Evolutionary conservation across 768 basidiomycete genomes (phyloP).

Genomic region (Xerocomus spinulosus): DNA sequence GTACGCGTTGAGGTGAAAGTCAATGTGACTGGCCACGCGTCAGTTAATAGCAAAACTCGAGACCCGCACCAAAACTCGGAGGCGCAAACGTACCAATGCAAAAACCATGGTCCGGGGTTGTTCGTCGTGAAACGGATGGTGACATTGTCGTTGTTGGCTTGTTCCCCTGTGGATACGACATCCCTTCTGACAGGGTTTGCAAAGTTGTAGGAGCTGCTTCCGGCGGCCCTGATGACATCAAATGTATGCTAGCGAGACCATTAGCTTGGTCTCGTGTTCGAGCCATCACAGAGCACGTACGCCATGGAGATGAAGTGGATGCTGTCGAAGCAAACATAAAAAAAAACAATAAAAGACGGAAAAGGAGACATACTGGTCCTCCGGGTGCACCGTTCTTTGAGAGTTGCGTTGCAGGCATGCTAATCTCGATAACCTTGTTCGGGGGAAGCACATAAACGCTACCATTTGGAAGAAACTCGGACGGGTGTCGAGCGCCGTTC

Average conservation of each 20-base stretch:
- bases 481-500: background rate
- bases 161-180: constrained; percentile 32
- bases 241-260: constrained; percentile 33
- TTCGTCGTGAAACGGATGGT: constrained; percentile 61
- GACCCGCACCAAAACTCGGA: no score
- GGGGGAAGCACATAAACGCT: constrained; percentile 36
- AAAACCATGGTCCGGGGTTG: constrained; percentile 41
- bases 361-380: constrained; percentile 12
- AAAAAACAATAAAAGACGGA: background rate
- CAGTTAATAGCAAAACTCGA: no score
- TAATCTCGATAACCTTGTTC: constrained; percentile 44
- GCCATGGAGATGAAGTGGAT: constrained; percentile 42
- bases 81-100: constrained; percentile 23
- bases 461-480: constrained; percentile 35
- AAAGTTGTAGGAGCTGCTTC: constrained; percentile 37
- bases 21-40: constrained; percentile 17
- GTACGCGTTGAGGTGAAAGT: constrained; percentile 19
- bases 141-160: constrained; percentile 33
- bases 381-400: constrained; percentile 7
- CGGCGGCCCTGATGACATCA: constrained; percentile 38
- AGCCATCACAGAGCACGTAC: constrained; percentile 23
- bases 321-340: constrained; percentile 15
- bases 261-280: background rate
- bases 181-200: constrained; percentile 52
- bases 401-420: constrained; percentile 25